Percentiles rank a stretch among this genome's conserved stretches.
Evolutionary conservation across 306 rosid species (phyloP).

Genomic region (Betula pendula): DNA sequence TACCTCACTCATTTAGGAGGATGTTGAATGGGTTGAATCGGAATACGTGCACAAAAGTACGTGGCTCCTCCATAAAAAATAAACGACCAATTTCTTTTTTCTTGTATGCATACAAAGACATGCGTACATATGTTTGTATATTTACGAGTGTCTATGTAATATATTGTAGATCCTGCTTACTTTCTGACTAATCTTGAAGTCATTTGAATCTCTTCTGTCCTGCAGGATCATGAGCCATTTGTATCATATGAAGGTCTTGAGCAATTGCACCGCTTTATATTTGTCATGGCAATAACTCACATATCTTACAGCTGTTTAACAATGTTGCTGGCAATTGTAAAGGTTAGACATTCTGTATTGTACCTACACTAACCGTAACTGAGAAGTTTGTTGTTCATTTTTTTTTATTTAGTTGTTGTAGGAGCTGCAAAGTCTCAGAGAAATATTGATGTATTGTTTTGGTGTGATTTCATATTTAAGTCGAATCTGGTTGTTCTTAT

Average conservation of each 20-base stretch:
- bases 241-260: conserved; percentile 94
- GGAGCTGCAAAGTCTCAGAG: neutral
- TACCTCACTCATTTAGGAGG: conserved; percentile 56
- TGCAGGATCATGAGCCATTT: conserved; percentile 91
- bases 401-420: neutral
- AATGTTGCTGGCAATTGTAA: conserved; percentile 92
- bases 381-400: conserved; percentile 3
- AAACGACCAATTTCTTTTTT: neutral
- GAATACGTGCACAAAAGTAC: conserved; percentile 74
- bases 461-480: neutral
- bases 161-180: neutral
- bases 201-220: conserved; percentile 29
- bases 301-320: conserved; percentile 95
- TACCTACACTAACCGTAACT: neutral
- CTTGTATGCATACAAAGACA: neutral
- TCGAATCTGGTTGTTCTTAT: neutral
- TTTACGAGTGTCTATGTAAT: neutral
- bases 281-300: conserved; percentile 96
- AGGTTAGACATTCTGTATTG: conserved; percentile 50
- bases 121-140: fast-evolving
- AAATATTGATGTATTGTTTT: conserved; percentile 6
- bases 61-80: conserved; percentile 10
- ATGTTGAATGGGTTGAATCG: conserved; percentile 47
- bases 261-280: conserved; percentile 97
- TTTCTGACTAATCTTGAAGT: conserved; percentile 18